A percentile compares a stretch with the other conserved stretches of the same genome.
Conservation (phyloP, 306 rosid species). For the Herpetospermum pedunculosum region DNA sequence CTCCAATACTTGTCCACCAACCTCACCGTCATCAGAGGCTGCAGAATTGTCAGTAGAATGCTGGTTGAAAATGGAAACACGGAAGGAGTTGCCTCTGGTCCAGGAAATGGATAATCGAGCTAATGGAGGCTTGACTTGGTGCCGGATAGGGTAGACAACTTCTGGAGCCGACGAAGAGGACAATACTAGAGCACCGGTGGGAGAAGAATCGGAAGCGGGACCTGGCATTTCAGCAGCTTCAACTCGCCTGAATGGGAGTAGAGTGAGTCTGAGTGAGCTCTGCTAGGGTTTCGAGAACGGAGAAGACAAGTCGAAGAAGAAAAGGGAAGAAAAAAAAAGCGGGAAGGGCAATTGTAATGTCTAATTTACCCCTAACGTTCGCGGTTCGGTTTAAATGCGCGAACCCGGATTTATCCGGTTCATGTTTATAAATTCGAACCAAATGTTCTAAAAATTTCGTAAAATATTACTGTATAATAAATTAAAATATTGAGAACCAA, state of each 20-base stretch:
- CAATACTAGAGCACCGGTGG: constrained; percentile 30
- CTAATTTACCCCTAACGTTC: neutral
- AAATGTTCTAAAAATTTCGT: neutral
- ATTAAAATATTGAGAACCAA: too few relatives aligned
- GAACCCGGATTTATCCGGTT: neutral
- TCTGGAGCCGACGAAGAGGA: constrained; percentile 23
- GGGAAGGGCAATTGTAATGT: neutral
- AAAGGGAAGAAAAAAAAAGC: neutral
- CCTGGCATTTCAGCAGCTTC: constrained; percentile 20
- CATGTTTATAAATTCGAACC: neutral
- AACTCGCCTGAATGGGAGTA: constrained; percentile 1
- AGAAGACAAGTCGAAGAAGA: neutral
- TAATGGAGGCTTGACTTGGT: constrained; percentile 53
- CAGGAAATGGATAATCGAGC: constrained; percentile 66
- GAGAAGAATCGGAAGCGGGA: constrained; percentile 3
- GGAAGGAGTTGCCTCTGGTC: constrained; percentile 72
- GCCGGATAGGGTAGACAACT: constrained; percentile 41
- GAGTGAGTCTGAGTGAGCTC: neutral
- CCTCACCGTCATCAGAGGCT: constrained; percentile 17
- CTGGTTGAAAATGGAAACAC: constrained; percentile 46
- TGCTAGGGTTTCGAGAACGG: constrained; percentile 16
- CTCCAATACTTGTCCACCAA: constrained; percentile 60
- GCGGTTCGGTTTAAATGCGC: neutral
- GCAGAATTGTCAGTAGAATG: constrained; percentile 11
- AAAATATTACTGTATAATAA: too few relatives aligned